A percentile compares a stretch with the other conserved stretches of the same genome.
Evolutionary conservation across 768 basidiomycete genomes (phyloP).

Genomic region (Cantharellus cinnabarinus): DNA sequence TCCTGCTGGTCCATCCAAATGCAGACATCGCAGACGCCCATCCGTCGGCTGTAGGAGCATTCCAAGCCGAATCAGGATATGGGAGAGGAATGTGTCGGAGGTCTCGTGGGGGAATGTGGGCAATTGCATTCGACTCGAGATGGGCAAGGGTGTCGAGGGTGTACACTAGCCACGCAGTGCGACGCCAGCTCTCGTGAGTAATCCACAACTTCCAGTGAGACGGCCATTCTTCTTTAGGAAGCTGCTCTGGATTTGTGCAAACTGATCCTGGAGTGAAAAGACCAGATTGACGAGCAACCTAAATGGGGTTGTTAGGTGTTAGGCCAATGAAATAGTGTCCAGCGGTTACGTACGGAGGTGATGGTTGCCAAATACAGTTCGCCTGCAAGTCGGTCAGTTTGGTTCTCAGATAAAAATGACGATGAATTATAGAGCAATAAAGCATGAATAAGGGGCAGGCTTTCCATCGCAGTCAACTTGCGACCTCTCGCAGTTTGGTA

Average conservation of each 20-base stretch:
- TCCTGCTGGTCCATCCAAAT: background rate
- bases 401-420: conserved; percentile 17
- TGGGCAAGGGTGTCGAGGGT: conserved; percentile 20
- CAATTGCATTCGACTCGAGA: conserved; percentile 17
- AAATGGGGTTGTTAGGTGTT: background rate
- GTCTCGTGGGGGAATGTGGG: conserved; percentile 14
- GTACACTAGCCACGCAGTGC: conserved; percentile 14
- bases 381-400: conserved; percentile 13
- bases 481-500: background rate
- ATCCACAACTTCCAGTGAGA: conserved; percentile 19
- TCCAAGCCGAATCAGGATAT: conserved; percentile 19
- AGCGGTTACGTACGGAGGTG: conserved; percentile 8
- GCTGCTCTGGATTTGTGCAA: conserved; percentile 14
- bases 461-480: background rate
- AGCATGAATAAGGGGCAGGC: conserved; percentile 16
- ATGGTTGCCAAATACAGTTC: conserved; percentile 17
- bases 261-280: conserved; percentile 16
- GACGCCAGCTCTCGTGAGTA: conserved; percentile 17
- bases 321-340: background rate
- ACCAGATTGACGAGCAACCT: conserved; percentile 19
- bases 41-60: conserved; percentile 14
- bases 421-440: conserved; percentile 12
- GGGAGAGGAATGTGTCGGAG: conserved; percentile 18
- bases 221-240: conserved; percentile 10
- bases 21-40: conserved; percentile 10